Evolutionary conservation across 2,329 filamentous ascomycete species (phyloP), one percentile per base, ranked within the genome.

Genomic region (Penicillium psychrosexuale): DNA sequence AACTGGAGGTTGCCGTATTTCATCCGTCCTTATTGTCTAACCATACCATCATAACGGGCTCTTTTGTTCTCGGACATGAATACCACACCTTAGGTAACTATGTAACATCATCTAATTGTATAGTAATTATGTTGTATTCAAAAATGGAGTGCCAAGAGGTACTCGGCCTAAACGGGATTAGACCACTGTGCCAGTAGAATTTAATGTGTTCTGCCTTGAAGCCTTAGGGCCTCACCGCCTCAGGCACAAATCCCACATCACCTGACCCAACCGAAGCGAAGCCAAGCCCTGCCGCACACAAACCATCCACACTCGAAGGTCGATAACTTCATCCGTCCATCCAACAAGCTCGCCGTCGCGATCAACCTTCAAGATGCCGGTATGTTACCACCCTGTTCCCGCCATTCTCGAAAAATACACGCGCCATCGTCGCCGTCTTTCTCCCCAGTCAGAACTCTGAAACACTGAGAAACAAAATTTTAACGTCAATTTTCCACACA

Each of bases 301-400:
- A 71, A 69, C 61, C 66, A 66, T 65, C 62, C 68, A 61, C 61
- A 56, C 62, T 59, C 64, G 67, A 66, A 64, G 65, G 65, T 69
- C 66, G 66, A 69, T 67, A 69, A 67, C 65, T 68, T 69, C 66
- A 69, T 61, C 68, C 52, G 52, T 54, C 69, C 67, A 71, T 68
- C 65, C 62, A 66, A 65, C 65, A 57, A 71, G 68, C 71, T 74
- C 71, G 70, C 66, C 68, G 68, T 69, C 68, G 69, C 70, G 70
- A 71, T 53, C 66, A 72, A 75, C 67, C 67, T 72, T 79, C 79
- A 82, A 78, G 75, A 82, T 82, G 80, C 80, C 80, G 78, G 80
- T 82, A 76, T 69, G 73, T 69, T 55, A 28, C 30, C 52, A 60
- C 51, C 46, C 24, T 55, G 15, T 27, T 36, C 31, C 38, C 40